phyloP scores from a whole-genome alignment of 2,329 filamentous ascomycete genomes.

The Alternaria dauci region DNA sequence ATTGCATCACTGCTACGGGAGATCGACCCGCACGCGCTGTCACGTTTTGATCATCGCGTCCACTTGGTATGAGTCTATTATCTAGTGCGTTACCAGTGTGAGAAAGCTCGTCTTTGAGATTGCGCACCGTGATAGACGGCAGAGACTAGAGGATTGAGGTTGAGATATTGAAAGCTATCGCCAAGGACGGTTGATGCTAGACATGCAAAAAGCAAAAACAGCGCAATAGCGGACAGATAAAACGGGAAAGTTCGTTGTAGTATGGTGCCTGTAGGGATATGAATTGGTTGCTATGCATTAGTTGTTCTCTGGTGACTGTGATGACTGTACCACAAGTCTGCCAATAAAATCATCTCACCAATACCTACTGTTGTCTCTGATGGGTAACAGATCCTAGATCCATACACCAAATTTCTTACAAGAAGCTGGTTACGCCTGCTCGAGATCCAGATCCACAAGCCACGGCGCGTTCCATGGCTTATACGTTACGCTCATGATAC shows the following conservation, averaged over 20 bases:
- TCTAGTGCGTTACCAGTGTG: background rate
- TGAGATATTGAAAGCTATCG: background rate
- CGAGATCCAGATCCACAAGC: constrained; percentile 63
- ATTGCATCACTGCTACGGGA: constrained; percentile 18
- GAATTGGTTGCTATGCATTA: no score
- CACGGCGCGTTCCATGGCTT: constrained; percentile 62
- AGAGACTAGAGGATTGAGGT: background rate
- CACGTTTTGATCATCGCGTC: constrained; percentile 9
- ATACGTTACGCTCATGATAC: constrained; percentile 62
- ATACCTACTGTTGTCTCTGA: background rate
- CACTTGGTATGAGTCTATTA: background rate
- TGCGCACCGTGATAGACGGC: background rate
- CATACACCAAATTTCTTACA: background rate
- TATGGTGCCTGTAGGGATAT: background rate
- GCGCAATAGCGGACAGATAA: background rate
- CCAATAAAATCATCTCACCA: background rate
- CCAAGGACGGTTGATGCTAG: background rate
- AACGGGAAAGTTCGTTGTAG: background rate
- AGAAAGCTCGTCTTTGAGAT: background rate
- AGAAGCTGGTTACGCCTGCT: constrained; percentile 18
- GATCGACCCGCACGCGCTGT: constrained; percentile 13
- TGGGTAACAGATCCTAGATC: no score
- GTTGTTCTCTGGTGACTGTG: background rate
- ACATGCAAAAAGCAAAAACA: background rate
- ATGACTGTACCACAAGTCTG: background rate